Percentiles rank a stretch among this genome's conserved stretches.
Evolutionary conservation across 202 grass and related monocot genomes (phyloP).

Genomic region (Panicum virgatum): DNA sequence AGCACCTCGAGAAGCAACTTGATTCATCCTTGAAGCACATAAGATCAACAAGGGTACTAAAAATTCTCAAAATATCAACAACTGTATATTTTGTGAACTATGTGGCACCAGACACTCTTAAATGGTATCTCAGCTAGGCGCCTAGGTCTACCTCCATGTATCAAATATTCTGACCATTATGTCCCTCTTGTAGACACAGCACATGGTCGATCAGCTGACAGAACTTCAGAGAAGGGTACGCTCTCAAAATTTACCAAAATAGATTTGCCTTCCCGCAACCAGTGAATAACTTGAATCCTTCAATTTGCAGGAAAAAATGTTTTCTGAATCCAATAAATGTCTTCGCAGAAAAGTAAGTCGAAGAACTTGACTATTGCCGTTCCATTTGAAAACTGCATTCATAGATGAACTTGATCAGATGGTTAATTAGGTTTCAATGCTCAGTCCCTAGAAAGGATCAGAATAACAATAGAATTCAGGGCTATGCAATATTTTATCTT

Average conservation of each 20-base stretch:
- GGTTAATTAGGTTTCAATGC: neutral
- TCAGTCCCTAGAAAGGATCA: neutral
- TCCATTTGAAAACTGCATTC: neutral
- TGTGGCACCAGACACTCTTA: neutral
- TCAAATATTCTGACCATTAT: slow-evolving; percentile 8
- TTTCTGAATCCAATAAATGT: slow-evolving; percentile 73
- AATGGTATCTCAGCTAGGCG: neutral
- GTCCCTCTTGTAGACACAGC: slow-evolving; percentile 54
- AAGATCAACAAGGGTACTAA: slow-evolving; percentile 81
- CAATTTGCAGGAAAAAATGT: slow-evolving; percentile 72
- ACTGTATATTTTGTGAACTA: neutral
- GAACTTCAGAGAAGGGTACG: slow-evolving; percentile 77
- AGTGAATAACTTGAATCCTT: neutral
- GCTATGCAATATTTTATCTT: neutral
- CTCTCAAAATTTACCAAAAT: slow-evolving; percentile 4
- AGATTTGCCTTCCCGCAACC: neutral
- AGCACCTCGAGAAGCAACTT: slow-evolving; percentile 79
- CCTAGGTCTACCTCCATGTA: neutral
- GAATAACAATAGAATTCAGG: neutral
- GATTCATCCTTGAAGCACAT: slow-evolving; percentile 85
- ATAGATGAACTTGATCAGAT: neutral
- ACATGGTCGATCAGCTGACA: slow-evolving; percentile 65
- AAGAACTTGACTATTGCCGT: neutral
- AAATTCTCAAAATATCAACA: neutral
- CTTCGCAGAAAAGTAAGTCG: slow-evolving; percentile 76